Evolutionary conservation across 73 alveolate species (phyloP), one percentile per base, ranked within the genome.

Genomic region (Strombidium stylifer): DNA sequence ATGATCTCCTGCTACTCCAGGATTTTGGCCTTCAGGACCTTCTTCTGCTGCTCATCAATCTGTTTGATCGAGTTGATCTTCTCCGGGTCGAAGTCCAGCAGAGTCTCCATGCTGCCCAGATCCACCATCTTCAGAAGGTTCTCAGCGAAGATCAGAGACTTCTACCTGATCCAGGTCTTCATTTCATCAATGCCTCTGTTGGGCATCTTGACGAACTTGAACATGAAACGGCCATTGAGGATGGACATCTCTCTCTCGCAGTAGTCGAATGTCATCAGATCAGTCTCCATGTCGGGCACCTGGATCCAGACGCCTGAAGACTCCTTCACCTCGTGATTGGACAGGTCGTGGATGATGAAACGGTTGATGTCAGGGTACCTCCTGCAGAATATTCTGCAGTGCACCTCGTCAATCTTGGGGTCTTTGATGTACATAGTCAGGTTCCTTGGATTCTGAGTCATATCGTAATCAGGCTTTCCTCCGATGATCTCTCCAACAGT

Each of bases 371-470:
- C 24, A 57, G 54, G 57, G 40, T 57, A 46, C 18, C 49, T 69
- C 37, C 34, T 46, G 30, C 69, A 68, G 42, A 40, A 45, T 53
- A 87, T 54, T 37, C 67, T 75, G 0, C 89, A 84, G 44, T 87
- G 96, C 41, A 24, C 40, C 4, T 51, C 52, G 1, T 70, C 30
- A 25, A 87, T 73, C 19, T 64, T 67, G 4, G 85, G 77, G 24
- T 69, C 54, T 55, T 82, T 87, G 18, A 86, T 81, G 80, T 76
- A 73, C 82, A 86, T 69, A 15, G 96, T 77, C 32, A 65, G 35
- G 7, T 55, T 62, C 5, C 28, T 65, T 11, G 36, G 53, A 24
- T 46, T 39, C 35, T 52, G 3, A 23, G 12, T 23, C 25, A 32
- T 24, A 10, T 27, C 47, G n/a, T 55, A 50, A 20, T 58, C 50